These are phyloP conservation scores for Ulvella scutata DNA, from an alignment of 139 green algal species.

Conservation along the genomic window DNA sequence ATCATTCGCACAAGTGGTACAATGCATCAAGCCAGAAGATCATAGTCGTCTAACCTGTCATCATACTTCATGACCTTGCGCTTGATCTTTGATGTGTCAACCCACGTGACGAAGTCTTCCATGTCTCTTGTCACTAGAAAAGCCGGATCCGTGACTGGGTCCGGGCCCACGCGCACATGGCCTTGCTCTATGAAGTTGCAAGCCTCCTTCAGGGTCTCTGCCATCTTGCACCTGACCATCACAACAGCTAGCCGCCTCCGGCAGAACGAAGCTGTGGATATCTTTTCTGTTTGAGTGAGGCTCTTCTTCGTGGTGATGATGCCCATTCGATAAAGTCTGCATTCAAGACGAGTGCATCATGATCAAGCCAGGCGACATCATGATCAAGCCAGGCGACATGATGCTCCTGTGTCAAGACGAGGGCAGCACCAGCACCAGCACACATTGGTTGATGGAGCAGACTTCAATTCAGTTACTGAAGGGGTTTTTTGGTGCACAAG, in stretches of 20 bases:
- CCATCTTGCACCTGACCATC: conserved; percentile 87
- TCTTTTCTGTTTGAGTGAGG: conserved; percentile 79
- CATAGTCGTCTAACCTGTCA: conserved; percentile 90
- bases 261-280: conserved; percentile 83
- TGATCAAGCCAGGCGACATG: too few species aligned
- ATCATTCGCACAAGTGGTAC: too few species aligned
- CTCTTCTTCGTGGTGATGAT: conserved; percentile 84
- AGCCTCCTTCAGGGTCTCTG: conserved; percentile 79
- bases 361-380: too few species aligned
- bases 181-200: conserved; percentile 91
- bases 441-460: too few species aligned
- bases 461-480: too few species aligned
- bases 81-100: conserved; percentile 90
- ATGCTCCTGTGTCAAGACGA: too few species aligned
- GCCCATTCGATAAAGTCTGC: conserved; percentile 81
- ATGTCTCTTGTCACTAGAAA: conserved; percentile 78
- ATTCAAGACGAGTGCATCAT: not conserved
- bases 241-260: conserved; percentile 79
- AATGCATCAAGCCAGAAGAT: conserved; percentile 48
- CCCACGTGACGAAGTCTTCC: conserved; percentile 98
- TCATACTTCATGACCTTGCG: conserved; percentile 92
- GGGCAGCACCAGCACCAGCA: too few species aligned
- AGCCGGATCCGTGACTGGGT: conserved; percentile 80
- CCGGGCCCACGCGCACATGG: conserved; percentile 86
- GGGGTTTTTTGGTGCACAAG: too few species aligned